Base-by-base conservation (phyloP, 164 flowering plant genomes). In the Macadamia integrifolia region DNA sequence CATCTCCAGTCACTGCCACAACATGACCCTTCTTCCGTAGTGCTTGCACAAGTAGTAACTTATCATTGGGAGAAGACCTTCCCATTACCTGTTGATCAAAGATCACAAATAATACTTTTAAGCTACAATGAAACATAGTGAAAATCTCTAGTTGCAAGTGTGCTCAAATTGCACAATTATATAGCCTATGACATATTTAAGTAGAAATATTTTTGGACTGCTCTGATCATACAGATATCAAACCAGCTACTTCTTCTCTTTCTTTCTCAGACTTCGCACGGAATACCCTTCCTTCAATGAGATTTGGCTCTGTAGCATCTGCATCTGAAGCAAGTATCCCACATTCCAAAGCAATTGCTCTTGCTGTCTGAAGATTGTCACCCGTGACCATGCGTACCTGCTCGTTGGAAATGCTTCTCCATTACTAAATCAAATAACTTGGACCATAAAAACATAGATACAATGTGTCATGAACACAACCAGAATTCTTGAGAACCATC, bases 1-100 rank as follows among this genome's bases (percentile, higher is more conserved):
- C 98, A 80, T 94, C 98, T 66, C 97, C 98, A 67, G 98, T 94
- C 7, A 94, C 98, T 70, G 98, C 98, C 75, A 94, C 98, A 77
- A 92, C 95, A 75, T 92, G 88, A 1, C 87, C 88, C 49, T 53
- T 80, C 71, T 71, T 90, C 64, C 80, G 85, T 74, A 94, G 74
- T 60, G 97, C 88, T 90, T 92, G 89, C 66, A 94, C 98, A 69
- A 94, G 92, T 52, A 92, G 75, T 61, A 92, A 93, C 70, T 90
- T 92, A 82, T 94, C 99, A 85, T 85, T 90, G 9, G 99, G 99
- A 40, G 99, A 90, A 44, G 99, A 94, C 77, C 97, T 82, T 62
- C 93, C 99, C 97, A 94, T 92, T 10, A 94, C 97, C 99, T 94
- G 63, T 5, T 74, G 6, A 69, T 13, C 43, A 63, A 71, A 77